These are phyloP conservation scores for Leishmania turanica DNA, from an alignment of 208 protist species.

Conservation along the genomic window DNA sequence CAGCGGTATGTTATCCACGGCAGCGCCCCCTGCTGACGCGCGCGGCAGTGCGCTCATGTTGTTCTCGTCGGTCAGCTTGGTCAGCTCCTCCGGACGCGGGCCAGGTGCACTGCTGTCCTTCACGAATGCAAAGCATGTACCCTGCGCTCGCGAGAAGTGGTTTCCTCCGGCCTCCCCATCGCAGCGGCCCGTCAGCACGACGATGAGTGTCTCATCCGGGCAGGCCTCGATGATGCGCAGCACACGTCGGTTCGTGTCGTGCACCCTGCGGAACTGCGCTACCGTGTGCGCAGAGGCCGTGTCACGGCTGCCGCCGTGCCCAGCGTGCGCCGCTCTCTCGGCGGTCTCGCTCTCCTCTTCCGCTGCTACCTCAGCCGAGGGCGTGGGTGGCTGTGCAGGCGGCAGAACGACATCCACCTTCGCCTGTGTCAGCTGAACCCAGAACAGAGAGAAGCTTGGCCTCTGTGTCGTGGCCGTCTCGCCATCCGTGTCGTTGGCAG, in stretches of 20 bases:
- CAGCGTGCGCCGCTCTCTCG: neutral
- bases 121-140: constrained; percentile 75
- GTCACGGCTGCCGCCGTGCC: neutral
- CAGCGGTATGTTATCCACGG: neutral
- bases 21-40: neutral
- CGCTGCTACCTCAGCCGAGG: neutral
- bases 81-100: constrained; percentile 33
- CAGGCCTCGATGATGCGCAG: constrained; percentile 71
- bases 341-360: neutral
- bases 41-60: neutral
- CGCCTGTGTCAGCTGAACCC: constrained; percentile 69
- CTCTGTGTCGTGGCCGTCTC: neutral
- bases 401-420: constrained; percentile 51
- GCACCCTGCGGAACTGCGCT: constrained; percentile 40
- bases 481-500: neutral
- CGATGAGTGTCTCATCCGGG: constrained; percentile 70
- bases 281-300: constrained; percentile 26
- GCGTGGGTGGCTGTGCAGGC: neutral
- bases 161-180: constrained; percentile 38
- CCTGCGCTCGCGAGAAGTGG: constrained; percentile 53
- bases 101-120: constrained; percentile 64
- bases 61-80: neutral
- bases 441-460: constrained; percentile 53
- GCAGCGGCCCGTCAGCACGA: constrained; percentile 54
- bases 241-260: constrained; percentile 65